phyloP scores from a whole-genome alignment of 2,329 filamentous ascomycete species.

The Thelonectria discophora region DNA sequence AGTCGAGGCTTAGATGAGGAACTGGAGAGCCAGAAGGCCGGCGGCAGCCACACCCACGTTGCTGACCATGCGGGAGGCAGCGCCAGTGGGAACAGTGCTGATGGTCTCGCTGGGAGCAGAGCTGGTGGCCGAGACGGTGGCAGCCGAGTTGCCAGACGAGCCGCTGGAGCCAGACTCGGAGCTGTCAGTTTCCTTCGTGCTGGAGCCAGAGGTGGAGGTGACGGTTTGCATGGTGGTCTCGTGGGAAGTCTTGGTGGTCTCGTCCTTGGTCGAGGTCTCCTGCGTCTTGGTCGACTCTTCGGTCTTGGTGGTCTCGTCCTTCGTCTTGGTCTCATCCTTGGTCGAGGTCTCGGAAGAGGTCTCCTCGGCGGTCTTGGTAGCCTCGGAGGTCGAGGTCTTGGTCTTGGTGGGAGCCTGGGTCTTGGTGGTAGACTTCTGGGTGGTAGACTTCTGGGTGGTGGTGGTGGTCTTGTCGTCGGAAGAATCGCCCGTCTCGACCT shows the following conservation, averaged over 20 bases:
- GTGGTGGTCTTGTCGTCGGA: conserved; percentile 29
- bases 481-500: conserved; percentile 54
- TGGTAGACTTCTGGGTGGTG: conserved; percentile 21
- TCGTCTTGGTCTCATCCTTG: conserved; percentile 27
- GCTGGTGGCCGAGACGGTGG: conserved; percentile 18
- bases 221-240: conserved; percentile 35
- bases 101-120: conserved; percentile 26
- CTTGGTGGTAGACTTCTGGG: conserved; percentile 23
- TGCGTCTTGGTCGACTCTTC: conserved; percentile 20
- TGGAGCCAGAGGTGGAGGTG: conserved; percentile 19
- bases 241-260: conserved; percentile 18
- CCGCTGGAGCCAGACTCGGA: conserved; percentile 12
- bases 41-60: conserved; percentile 42
- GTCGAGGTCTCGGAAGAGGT: conserved; percentile 29
- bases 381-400: background rate
- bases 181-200: background rate
- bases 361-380: too few relatives aligned
- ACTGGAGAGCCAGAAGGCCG: conserved; percentile 43
- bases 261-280: conserved; percentile 17
- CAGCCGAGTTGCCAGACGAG: conserved; percentile 22
- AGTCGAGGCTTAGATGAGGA: conserved; percentile 43
- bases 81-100: conserved; percentile 37
- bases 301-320: conserved; percentile 20
- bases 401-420: background rate
- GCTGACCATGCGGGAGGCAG: conserved; percentile 42